phyloP scores from a whole-genome alignment of 1,284 basidiomycete species.

The Cutaneotrichosporon dermatis region DNA sequence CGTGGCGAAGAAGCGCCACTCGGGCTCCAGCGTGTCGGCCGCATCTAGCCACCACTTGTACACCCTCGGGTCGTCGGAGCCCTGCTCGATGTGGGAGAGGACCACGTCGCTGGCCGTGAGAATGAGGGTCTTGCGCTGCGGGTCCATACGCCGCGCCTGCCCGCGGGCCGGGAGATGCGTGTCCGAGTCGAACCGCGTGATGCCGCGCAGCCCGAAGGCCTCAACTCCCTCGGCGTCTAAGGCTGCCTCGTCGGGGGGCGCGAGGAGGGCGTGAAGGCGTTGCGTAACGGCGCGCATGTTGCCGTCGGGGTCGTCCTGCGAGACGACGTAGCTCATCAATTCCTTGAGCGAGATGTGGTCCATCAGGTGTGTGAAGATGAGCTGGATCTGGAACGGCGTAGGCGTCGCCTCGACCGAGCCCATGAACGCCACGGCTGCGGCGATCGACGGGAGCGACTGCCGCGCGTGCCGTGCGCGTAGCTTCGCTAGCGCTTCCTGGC shows the following conservation, averaged over 20 bases:
- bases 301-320: background rate
- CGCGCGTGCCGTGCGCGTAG: background rate
- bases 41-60: background rate
- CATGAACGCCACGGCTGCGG: constrained; percentile 1
- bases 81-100: background rate
- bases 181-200: background rate
- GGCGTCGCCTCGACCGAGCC: background rate
- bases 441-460: background rate
- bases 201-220: background rate
- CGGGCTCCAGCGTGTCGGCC: background rate
- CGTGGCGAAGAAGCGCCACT: background rate
- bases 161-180: background rate
- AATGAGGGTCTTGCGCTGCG: background rate
- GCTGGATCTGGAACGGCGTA: constrained; percentile 2
- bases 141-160: background rate
- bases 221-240: background rate
- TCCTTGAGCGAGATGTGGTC: background rate
- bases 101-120: background rate
- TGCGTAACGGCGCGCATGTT: background rate
- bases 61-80: background rate
- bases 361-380: constrained; percentile 1
- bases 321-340: background rate
- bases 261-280: background rate
- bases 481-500: background rate
- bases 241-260: background rate